These are phyloP conservation scores for Amaranthus tricolor DNA, from an alignment of 179 eudicot genomes.

Conservation along the genomic window DNA sequence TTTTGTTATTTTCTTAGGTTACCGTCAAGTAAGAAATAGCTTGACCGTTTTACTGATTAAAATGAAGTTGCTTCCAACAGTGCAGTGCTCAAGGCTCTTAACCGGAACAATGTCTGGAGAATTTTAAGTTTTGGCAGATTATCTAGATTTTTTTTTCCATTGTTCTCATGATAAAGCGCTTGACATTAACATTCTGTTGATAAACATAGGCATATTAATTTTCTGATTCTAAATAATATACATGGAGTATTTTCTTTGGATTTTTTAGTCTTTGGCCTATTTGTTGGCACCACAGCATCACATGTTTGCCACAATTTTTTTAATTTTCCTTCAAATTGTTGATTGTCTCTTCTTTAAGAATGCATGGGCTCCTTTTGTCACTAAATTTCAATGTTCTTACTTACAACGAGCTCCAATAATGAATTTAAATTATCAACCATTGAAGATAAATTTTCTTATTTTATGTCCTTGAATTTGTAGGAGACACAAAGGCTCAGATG, in stretches of 20 bases:
- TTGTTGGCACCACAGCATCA: background rate
- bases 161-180: background rate
- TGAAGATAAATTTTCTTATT: conserved; percentile 13
- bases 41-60: background rate
- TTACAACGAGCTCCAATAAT: background rate
- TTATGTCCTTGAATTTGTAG: conserved; percentile 35
- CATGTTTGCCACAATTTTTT: background rate
- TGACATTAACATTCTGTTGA: background rate
- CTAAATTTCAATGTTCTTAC: background rate
- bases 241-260: background rate
- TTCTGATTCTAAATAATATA: background rate
- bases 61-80: background rate
- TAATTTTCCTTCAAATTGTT: background rate
- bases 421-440: background rate
- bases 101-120: background rate
- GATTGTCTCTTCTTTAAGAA: background rate
- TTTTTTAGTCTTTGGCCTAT: background rate
- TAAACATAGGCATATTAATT: background rate
- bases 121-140: background rate
- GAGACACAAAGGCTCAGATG: conserved; percentile 66
- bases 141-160: background rate
- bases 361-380: background rate
- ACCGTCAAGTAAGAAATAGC: background rate
- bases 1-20: background rate
- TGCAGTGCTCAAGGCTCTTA: background rate